phyloP scores from a whole-genome alignment of 371 early-diverging fungal species.

The Choanephora cucurbitarum region DNA sequence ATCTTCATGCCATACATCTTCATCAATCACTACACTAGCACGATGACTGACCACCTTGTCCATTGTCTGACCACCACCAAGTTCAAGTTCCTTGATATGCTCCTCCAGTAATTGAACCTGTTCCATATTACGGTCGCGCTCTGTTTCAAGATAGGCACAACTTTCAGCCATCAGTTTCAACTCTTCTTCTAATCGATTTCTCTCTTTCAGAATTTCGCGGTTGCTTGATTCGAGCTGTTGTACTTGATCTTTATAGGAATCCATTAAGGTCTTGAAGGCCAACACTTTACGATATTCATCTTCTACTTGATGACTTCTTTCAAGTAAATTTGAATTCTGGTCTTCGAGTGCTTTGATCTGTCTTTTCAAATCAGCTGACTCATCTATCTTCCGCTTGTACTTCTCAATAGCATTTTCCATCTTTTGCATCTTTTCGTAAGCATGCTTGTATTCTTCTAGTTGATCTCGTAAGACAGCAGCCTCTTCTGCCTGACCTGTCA shows the following conservation, averaged over 20 bases:
- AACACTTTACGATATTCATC: conserved; percentile 86
- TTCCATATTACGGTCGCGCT: conserved; percentile 71
- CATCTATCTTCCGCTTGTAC: conserved; percentile 91
- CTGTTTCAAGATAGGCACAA: conserved; percentile 64
- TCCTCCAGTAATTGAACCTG: conserved; percentile 82
- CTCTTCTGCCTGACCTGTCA: conserved; percentile 75
- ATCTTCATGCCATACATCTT: conserved; percentile 22
- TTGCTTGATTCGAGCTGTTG: conserved; percentile 72
- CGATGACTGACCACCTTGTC: conserved; percentile 38
- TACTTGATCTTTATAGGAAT: conserved; percentile 86
- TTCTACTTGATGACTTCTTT: conserved; percentile 78
- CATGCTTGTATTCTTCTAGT: conserved; percentile 85
- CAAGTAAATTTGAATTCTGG: conserved; percentile 71
- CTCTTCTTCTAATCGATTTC: conserved; percentile 68
- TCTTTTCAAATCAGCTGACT: conserved; percentile 75
- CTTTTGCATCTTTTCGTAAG: conserved; percentile 84
- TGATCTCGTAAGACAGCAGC: conserved; percentile 75
- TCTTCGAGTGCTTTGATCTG: conserved; percentile 84
- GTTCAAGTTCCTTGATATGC: conserved; percentile 79
- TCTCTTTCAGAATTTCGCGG: conserved; percentile 65
- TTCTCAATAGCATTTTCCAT: conserved; percentile 89
- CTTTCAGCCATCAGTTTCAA: conserved; percentile 62
- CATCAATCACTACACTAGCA: conserved; percentile 43
- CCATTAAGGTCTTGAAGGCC: conserved; percentile 78
- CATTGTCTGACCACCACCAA: conserved; percentile 49